Evolutionary conservation across 257 asterid genomes (phyloP).

Genomic region (Nicotiana noctiflora): DNA sequence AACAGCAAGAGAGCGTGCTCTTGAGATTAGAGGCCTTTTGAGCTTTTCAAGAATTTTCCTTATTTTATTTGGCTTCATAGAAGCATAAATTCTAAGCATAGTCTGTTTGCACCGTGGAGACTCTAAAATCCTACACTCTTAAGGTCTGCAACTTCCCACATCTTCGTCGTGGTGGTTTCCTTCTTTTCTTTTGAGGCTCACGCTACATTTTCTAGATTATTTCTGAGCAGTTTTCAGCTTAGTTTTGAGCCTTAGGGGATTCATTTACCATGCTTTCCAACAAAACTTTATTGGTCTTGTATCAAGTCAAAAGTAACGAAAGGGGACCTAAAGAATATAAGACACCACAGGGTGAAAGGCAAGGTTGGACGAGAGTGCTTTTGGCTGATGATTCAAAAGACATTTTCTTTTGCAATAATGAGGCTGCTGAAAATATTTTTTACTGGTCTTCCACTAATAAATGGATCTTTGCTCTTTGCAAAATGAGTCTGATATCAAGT

Average conservation of each 20-base stretch:
- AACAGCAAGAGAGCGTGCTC: no score
- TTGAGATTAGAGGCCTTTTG: not conserved
- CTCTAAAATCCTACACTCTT: not conserved
- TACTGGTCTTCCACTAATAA: not conserved
- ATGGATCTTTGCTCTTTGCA: not conserved
- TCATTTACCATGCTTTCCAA: not conserved
- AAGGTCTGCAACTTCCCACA: not conserved
- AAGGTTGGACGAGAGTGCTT: not conserved
- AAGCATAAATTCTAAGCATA: no score
- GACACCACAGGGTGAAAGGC: not conserved
- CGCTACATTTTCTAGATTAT: not conserved
- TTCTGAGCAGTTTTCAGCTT: not conserved
- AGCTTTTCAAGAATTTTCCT: not conserved
- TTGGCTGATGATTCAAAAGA: not conserved
- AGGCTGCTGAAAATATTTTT: not conserved
- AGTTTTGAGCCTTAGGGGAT: not conserved
- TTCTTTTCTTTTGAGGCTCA: not conserved
- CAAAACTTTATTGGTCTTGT: not conserved
- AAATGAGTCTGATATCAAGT: not conserved
- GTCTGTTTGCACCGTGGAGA: no score
- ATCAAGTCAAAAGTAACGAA: not conserved
- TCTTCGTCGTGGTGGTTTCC: not conserved
- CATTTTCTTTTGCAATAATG: not conserved
- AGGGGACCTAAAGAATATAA: not conserved
- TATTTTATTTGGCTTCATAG: not conserved